Evolutionary conservation across 306 rosid genomes (phyloP).

Genomic region (Sphenostylis stenocarpa): DNA sequence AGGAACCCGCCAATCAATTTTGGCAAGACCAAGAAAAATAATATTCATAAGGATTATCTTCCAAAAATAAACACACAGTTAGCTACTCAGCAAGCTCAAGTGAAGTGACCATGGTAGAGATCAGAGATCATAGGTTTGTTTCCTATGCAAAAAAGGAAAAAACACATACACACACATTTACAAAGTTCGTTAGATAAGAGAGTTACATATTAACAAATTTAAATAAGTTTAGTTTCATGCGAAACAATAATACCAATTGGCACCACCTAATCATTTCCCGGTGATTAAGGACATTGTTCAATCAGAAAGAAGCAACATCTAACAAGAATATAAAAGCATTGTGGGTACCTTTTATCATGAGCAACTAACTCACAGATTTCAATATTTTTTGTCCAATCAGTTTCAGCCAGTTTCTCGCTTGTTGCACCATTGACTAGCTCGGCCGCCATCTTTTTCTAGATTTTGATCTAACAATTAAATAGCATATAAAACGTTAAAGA

Average conservation of each 20-base stretch:
- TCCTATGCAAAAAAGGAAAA: not conserved
- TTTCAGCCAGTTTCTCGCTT: constrained; percentile 72
- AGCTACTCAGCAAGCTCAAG: not conserved
- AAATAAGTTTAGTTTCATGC: constrained; percentile 7
- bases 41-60: constrained; percentile 1
- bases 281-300: constrained; percentile 11
- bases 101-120: not conserved
- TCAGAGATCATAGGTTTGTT: constrained; percentile 12
- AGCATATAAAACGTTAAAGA: not conserved
- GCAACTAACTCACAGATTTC: constrained; percentile 88
- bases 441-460: constrained; percentile 67
- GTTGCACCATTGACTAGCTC: constrained; percentile 88
- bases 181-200: not conserved
- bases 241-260: not conserved
- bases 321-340: constrained; percentile 2
- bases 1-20: not conserved
- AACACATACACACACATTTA: not conserved
- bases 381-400: constrained; percentile 89
- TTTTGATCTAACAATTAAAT: constrained; percentile 25
- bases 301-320: constrained; percentile 18
- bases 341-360: constrained; percentile 69
- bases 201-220: not conserved
- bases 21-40: not conserved
- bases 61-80: not conserved
- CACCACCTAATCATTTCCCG: constrained; percentile 20